Conservation (phyloP, 306 rosid genomes). For the Canavalia ensiformis region DNA sequence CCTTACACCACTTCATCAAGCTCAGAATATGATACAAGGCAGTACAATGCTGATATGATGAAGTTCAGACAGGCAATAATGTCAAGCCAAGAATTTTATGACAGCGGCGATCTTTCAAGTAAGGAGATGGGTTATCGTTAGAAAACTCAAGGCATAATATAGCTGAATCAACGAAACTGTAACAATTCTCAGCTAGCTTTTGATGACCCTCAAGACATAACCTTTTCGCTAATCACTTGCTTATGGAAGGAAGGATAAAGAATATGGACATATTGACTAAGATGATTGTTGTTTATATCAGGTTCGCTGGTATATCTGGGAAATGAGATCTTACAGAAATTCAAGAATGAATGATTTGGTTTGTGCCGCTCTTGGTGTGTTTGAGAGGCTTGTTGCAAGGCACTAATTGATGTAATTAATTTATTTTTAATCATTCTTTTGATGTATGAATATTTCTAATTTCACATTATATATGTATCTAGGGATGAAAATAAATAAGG, state of each 20-base stretch:
- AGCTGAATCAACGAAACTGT: neutral
- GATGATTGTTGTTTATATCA: neutral
- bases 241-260: neutral
- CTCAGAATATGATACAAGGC: slow-evolving; percentile 68
- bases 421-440: neutral
- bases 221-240: slow-evolving; percentile 17
- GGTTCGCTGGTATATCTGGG: neutral
- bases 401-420: neutral
- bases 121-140: slow-evolving; percentile 37
- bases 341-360: neutral
- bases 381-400: slow-evolving; percentile 21
- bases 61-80: slow-evolving; percentile 67
- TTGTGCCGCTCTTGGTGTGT: neutral
- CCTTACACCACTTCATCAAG: slow-evolving; percentile 41
- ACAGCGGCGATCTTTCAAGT: slow-evolving; percentile 61
- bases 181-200: slow-evolving; percentile 2
- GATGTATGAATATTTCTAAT: neutral
- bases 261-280: neutral
- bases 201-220: neutral
- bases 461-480: neutral
- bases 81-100: slow-evolving; percentile 60
- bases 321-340: neutral
- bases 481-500: too few relatives aligned
- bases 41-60: slow-evolving; percentile 73
- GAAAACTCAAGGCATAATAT: neutral